These are phyloP conservation scores for Colletotrichum kahawae DNA, from an alignment of 2,329 filamentous ascomycete genomes.

Conservation along the genomic window DNA sequence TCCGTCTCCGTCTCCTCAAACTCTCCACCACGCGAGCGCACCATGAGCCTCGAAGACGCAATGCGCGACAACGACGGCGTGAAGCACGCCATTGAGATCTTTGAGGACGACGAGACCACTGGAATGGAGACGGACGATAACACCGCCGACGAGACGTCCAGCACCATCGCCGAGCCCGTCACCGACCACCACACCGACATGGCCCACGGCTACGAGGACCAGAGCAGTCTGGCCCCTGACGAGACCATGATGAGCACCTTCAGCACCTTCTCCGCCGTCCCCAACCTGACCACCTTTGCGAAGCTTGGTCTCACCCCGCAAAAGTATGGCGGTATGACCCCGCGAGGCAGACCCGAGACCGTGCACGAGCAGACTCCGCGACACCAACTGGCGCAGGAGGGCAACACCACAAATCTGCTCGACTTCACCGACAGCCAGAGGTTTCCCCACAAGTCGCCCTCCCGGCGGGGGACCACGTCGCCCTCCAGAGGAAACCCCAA, in stretches of 20 bases:
- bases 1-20: slow-evolving; percentile 14
- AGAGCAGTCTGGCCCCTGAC: slow-evolving; percentile 57
- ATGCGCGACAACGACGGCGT: slow-evolving; percentile 61
- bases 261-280: slow-evolving; percentile 88
- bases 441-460: slow-evolving; percentile 55
- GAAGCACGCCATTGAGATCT: slow-evolving; percentile 65
- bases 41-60: slow-evolving; percentile 57
- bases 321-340: slow-evolving; percentile 50
- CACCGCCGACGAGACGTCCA: slow-evolving; percentile 19
- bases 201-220: slow-evolving; percentile 34
- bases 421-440: slow-evolving; percentile 84
- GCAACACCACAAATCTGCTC: slow-evolving; percentile 77
- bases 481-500: slow-evolving; percentile 26
- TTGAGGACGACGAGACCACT: slow-evolving; percentile 55
- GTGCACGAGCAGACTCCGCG: slow-evolving; percentile 41
- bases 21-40: slow-evolving; percentile 33
- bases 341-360: slow-evolving; percentile 39
- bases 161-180: slow-evolving; percentile 24
- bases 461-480: slow-evolving; percentile 31
- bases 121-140: slow-evolving; percentile 28
- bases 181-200: slow-evolving; percentile 20
- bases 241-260: slow-evolving; percentile 82
- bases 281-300: slow-evolving; percentile 84
- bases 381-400: slow-evolving; percentile 42
- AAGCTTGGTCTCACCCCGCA: slow-evolving; percentile 71